Conservation (phyloP, 306 rosid genomes). For the Rosa multiflora region DNA sequence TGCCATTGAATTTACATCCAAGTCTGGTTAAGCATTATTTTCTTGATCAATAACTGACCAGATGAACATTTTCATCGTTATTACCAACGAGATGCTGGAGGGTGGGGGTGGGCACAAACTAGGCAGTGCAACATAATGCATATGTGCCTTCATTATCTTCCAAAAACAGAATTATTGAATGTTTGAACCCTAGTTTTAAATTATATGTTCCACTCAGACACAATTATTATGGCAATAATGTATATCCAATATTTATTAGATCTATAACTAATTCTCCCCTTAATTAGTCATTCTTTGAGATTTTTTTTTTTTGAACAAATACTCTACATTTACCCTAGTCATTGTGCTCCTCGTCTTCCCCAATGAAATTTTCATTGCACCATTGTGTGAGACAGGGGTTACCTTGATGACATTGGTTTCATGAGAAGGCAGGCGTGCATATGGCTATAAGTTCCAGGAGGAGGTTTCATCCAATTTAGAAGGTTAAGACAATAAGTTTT, state of each 20-base stretch:
- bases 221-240: neutral
- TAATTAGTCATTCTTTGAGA: neutral
- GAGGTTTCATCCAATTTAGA: too few relatives aligned
- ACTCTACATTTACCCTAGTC: neutral
- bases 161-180: neutral
- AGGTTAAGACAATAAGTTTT: too few relatives aligned
- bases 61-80: neutral
- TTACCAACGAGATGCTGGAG: neutral
- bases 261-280: neutral
- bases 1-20: too few relatives aligned
- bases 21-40: too few relatives aligned
- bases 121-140: neutral
- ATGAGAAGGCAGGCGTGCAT: too few relatives aligned
- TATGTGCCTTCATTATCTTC: slow-evolving; percentile 13
- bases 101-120: neutral
- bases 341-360: too few relatives aligned
- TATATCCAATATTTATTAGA: neutral
- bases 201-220: neutral
- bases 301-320: neutral
- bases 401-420: too few relatives aligned
- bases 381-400: too few relatives aligned
- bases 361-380: too few relatives aligned
- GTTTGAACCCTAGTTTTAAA: neutral
- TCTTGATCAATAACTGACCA: too few relatives aligned
- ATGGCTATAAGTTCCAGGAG: neutral